Conservation (phyloP, 1,284 basidiomycete genomes). For the Naganishia liquefaciens region DNA sequence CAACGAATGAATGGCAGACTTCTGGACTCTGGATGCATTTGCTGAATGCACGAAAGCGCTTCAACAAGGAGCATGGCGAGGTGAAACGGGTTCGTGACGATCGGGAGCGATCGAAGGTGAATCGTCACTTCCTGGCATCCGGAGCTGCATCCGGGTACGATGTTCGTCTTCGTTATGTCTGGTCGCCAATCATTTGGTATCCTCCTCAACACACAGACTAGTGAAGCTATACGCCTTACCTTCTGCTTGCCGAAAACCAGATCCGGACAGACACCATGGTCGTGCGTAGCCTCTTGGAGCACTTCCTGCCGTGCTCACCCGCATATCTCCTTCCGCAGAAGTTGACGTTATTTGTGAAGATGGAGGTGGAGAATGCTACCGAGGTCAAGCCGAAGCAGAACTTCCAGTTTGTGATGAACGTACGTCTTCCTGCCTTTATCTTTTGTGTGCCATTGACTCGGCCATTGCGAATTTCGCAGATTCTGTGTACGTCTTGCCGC, state of each 20-base stretch:
- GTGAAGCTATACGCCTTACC: no score
- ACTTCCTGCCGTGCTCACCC: neutral
- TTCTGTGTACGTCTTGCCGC: constrained; percentile 49
- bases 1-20: no score
- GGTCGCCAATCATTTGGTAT: no score
- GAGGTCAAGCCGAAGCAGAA: constrained; percentile 46
- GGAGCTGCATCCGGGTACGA: no score
- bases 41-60: neutral
- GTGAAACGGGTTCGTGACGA: constrained; percentile 3
- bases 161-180: neutral
- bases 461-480: constrained; percentile 35
- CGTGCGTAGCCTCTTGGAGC: neutral
- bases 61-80: neutral
- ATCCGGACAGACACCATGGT: constrained; percentile 3
- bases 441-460: neutral
- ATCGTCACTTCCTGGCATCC: neutral
- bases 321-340: constrained; percentile 41
- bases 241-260: no score
- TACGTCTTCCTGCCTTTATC: constrained; percentile 36
- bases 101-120: constrained; percentile 3
- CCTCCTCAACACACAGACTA: no score
- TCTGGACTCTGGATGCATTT: neutral
- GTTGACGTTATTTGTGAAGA: constrained; percentile 49
- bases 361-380: constrained; percentile 53
- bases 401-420: constrained; percentile 53